Conservation (phyloP, 1,284 basidiomycete genomes). For the Hypsizygus ulmarius region DNA sequence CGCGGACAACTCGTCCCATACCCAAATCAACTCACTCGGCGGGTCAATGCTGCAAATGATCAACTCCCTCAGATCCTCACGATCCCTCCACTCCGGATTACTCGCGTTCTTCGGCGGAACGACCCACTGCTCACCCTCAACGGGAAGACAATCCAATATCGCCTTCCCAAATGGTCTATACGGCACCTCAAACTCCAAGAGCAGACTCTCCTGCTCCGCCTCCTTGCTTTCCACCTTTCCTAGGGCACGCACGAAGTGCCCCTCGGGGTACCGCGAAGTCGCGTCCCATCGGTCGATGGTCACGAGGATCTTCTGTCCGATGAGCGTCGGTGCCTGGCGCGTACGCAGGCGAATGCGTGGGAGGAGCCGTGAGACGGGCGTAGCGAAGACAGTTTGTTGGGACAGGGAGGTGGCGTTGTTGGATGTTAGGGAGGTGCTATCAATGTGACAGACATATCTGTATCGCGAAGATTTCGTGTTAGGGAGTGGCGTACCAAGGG, state of each 20-base stretch:
- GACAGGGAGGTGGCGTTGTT: conserved; percentile 79
- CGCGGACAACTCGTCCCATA: background rate
- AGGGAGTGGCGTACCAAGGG: background rate
- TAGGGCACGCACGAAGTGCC: conserved; percentile 93
- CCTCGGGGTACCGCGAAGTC: conserved; percentile 91
- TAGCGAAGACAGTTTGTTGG: conserved; percentile 92
- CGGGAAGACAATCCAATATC: conserved; percentile 88
- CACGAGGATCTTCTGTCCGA: conserved; percentile 95
- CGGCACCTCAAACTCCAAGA: conserved; percentile 96
- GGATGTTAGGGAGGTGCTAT: conserved; percentile 83
- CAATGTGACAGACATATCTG: conserved; percentile 95
- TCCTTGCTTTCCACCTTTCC: conserved; percentile 93
- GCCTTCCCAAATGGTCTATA: conserved; percentile 96
- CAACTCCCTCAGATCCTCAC: conserved; percentile 87
- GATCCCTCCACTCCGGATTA: conserved; percentile 67
- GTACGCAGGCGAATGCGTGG: conserved; percentile 95
- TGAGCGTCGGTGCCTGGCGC: conserved; percentile 85
- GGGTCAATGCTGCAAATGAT: conserved; percentile 97
- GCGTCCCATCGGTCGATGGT: conserved; percentile 92
- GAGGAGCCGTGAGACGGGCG: conserved; percentile 88
- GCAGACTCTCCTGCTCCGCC: conserved; percentile 92
- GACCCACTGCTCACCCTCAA: conserved; percentile 89
- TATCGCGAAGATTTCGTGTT: conserved; percentile 4
- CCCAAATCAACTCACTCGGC: conserved; percentile 54
- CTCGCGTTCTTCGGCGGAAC: conserved; percentile 77